phyloP scores from a whole-genome alignment of 176 grass and related monocot genomes.

The Zoysia japonica region DNA sequence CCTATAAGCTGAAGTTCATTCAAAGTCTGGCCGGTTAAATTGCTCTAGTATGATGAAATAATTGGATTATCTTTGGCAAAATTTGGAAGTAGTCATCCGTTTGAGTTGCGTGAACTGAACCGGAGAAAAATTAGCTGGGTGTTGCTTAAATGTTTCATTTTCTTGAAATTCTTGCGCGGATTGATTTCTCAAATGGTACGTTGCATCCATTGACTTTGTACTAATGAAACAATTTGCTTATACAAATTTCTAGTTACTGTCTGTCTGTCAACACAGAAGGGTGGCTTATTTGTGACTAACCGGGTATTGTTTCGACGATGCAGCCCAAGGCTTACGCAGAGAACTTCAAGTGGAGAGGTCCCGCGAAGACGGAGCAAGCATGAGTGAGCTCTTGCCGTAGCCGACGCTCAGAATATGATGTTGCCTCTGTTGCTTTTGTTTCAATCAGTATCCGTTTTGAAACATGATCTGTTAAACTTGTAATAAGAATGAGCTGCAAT shows the following conservation, averaged over 20 bases:
- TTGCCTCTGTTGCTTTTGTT: slow-evolving; percentile 18
- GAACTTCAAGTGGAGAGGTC: slow-evolving; percentile 99
- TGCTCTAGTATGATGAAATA: background rate
- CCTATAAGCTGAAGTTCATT: background rate
- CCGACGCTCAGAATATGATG: slow-evolving; percentile 6
- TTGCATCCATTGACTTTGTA: background rate
- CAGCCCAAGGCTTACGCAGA: slow-evolving; percentile 80
- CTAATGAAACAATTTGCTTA: background rate
- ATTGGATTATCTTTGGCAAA: background rate
- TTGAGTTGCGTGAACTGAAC: background rate
- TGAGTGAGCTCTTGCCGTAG: slow-evolving; percentile 47
- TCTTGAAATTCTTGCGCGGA: background rate
- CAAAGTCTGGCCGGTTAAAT: background rate
- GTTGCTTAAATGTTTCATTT: background rate
- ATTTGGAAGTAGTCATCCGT: background rate
- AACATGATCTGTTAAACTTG: slow-evolving; percentile 33
- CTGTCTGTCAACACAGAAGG: background rate
- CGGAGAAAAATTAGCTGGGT: background rate
- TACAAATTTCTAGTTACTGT: too few relatives aligned
- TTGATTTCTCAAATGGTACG: background rate
- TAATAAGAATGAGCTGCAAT: slow-evolving; percentile 46
- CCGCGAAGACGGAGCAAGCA: slow-evolving; percentile 53
- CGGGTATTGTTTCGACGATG: slow-evolving; percentile 33
- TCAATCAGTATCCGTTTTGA: slow-evolving; percentile 19
- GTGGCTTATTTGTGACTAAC: slow-evolving; percentile 1